Conservation (phyloP, 129 eudicot species). For the Apium graveolens region DNA sequence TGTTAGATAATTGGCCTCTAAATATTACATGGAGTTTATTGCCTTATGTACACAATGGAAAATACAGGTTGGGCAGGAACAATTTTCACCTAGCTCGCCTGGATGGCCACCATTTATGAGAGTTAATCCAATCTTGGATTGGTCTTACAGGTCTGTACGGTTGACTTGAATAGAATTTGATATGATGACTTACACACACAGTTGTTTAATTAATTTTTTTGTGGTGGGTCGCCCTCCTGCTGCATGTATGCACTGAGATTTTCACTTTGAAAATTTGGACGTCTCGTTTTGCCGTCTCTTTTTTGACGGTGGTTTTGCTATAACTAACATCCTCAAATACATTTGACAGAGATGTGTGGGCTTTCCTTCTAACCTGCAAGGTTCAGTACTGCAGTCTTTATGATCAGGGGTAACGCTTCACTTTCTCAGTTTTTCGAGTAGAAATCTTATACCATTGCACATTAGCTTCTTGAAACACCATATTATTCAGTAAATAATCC, state of each 20-base stretch:
- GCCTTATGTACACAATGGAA: neutral
- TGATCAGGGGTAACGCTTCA: slow-evolving; percentile 75
- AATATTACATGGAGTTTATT: neutral
- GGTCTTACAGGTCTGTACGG: slow-evolving; percentile 78
- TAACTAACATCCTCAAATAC: slow-evolving; percentile 14
- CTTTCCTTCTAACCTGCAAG: slow-evolving; percentile 80
- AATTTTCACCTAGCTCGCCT: slow-evolving; percentile 93
- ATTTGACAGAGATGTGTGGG: slow-evolving; percentile 81
- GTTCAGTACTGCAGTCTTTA: slow-evolving; percentile 88
- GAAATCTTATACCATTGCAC: neutral
- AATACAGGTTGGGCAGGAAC: slow-evolving; percentile 87
- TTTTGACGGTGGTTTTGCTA: neutral
- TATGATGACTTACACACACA: neutral
- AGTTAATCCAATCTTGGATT: slow-evolving; percentile 93
- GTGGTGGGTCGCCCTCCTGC: neutral
- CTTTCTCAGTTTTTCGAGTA: neutral
- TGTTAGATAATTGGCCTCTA: neutral
- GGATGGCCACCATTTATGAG: slow-evolving; percentile 99
- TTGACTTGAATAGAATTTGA: neutral
- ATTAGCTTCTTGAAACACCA: neutral
- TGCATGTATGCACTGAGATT: slow-evolving; percentile 1
- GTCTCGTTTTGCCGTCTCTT: neutral
- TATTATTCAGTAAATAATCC: neutral
- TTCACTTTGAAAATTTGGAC: neutral
- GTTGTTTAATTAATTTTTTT: neutral